Percentiles rank a stretch among this genome's conserved stretches.
Evolutionary conservation across 1,284 basidiomycete species (phyloP).

Genomic region (Microbotryum violaceum): DNA sequence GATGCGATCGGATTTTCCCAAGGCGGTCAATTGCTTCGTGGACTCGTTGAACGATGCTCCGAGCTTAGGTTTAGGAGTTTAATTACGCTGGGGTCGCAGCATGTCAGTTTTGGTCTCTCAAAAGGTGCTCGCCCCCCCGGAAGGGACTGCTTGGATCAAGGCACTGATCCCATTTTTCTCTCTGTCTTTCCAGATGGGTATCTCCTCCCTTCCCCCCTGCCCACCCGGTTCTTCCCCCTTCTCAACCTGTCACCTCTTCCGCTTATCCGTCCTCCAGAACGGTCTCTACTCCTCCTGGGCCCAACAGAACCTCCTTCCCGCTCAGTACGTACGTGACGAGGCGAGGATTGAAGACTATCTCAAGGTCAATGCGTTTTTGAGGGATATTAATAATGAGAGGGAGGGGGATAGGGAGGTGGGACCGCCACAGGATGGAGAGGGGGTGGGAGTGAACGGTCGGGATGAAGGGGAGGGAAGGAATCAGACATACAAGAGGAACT

Average conservation of each 20-base stretch:
- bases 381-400: slow-evolving; percentile 66
- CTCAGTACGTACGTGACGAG: slow-evolving; percentile 90
- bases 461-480: slow-evolving; percentile 47
- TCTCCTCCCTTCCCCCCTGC: slow-evolving; percentile 55
- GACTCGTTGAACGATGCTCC: slow-evolving; percentile 70
- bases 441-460: neutral
- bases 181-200: slow-evolving; percentile 26
- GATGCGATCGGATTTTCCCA: slow-evolving; percentile 90
- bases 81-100: slow-evolving; percentile 56
- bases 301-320: slow-evolving; percentile 71
- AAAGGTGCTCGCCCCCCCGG: too few species aligned
- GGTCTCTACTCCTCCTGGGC: slow-evolving; percentile 78
- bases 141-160: too few species aligned
- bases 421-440: neutral
- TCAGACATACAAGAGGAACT: slow-evolving; percentile 53
- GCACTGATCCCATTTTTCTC: neutral
- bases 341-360: slow-evolving; percentile 64
- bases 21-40: slow-evolving; percentile 89
- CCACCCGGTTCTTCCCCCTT: slow-evolving; percentile 42
- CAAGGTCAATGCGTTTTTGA: slow-evolving; percentile 58
- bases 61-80: slow-evolving; percentile 70
- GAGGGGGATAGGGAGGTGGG: slow-evolving; percentile 22
- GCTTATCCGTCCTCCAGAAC: slow-evolving; percentile 39
- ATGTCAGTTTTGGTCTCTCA: slow-evolving; percentile 11
- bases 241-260: slow-evolving; percentile 22